Percentiles rank a stretch among this genome's conserved stretches.
Evolutionary conservation across 768 basidiomycete genomes (phyloP).

Genomic region (Boletus sp.): DNA sequence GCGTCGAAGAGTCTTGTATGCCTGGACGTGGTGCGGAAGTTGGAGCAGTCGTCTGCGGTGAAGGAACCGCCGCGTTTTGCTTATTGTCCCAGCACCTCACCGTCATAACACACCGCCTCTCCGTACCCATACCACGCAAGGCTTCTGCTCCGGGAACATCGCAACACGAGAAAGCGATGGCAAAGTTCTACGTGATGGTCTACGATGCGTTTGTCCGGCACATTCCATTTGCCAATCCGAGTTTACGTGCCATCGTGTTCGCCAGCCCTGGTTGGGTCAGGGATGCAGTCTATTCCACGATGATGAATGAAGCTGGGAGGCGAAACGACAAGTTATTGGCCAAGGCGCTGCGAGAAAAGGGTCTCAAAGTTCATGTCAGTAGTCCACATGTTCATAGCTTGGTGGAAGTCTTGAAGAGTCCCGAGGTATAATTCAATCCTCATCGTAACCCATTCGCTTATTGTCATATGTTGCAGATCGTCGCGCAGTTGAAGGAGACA

Average conservation of each 20-base stretch:
- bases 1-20: constrained; percentile 84
- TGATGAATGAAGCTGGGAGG: constrained; percentile 76
- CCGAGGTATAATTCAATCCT: constrained; percentile 61
- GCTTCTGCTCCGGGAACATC: constrained; percentile 76
- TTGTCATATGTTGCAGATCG: constrained; percentile 46
- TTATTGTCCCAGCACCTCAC: constrained; percentile 97
- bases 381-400: constrained; percentile 96
- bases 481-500: constrained; percentile 81
- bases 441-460: background rate
- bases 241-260: constrained; percentile 87
- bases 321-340: constrained; percentile 84
- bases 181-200: constrained; percentile 78
- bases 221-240: constrained; percentile 74
- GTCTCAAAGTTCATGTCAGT: constrained; percentile 85
- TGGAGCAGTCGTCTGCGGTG: constrained; percentile 93
- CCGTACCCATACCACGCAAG: constrained; percentile 88
- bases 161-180: constrained; percentile 90
- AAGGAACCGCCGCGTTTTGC: constrained; percentile 94
- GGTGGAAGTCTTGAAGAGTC: constrained; percentile 91
- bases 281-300: constrained; percentile 82
- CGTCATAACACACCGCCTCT: constrained; percentile 84
- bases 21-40: constrained; percentile 97
- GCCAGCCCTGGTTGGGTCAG: constrained; percentile 97
- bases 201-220: constrained; percentile 88
- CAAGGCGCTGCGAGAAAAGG: constrained; percentile 74